These are phyloP conservation scores for Colletotrichum higginsianum DNA, from an alignment of 2,329 filamentous ascomycete genomes.

Conservation along the genomic window DNA sequence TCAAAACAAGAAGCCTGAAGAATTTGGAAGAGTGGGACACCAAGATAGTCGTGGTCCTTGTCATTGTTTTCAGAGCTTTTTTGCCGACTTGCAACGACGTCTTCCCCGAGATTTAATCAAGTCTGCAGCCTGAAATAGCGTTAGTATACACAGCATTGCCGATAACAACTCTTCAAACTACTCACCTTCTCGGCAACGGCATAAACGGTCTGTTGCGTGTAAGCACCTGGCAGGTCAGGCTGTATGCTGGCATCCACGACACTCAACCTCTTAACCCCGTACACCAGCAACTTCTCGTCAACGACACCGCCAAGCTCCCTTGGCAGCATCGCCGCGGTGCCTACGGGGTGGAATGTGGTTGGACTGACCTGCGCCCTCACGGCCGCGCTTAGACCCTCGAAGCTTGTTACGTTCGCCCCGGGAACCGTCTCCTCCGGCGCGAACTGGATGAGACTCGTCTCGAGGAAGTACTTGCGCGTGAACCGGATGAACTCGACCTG, in stretches of 20 bases:
- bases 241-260: conserved; percentile 43
- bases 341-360: conserved; percentile 41
- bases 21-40: neutral
- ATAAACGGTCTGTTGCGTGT: conserved; percentile 44
- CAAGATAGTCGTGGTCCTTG: neutral
- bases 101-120: conserved; percentile 14
- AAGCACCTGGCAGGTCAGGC: conserved; percentile 41
- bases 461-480: conserved; percentile 46
- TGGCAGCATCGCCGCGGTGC: conserved; percentile 41
- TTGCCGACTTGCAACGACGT: neutral
- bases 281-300: conserved; percentile 42
- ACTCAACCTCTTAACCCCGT: conserved; percentile 32
- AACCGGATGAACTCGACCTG: conserved; percentile 48
- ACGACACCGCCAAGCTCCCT: conserved; percentile 42
- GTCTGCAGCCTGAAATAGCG: neutral
- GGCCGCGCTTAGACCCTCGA: conserved; percentile 8
- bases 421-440: conserved; percentile 41
- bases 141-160: neutral
- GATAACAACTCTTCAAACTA: neutral
- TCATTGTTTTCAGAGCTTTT: neutral
- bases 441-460: conserved; percentile 41
- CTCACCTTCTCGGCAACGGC: conserved; percentile 42
- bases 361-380: conserved; percentile 38
- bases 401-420: conserved; percentile 33
- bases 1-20: neutral